Evolutionary conservation across 257 asterid species (phyloP), one percentile per base, ranked within the genome.

Genomic region (Nicotiana otophora): DNA sequence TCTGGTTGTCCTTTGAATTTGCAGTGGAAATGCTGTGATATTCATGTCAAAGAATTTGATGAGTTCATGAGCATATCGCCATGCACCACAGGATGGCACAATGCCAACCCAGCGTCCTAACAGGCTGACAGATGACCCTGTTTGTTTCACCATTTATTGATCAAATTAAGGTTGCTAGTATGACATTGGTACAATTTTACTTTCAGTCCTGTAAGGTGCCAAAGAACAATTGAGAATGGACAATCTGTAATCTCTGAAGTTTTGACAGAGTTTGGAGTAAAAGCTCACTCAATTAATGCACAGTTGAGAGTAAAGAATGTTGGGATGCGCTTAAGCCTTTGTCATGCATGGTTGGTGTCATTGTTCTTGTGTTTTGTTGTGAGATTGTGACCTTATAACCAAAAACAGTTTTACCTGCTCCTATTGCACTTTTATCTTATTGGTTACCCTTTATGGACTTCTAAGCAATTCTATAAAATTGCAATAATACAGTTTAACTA

Each of bases 11-110:
- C 20, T 15, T 42, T 30, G 54, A 48, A 39, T 34, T 86, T 87
- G 87, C 92, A 95, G 98, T 95, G 99, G 99, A 92, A 93, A 85
- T 95, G 99, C 87, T 95, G 99, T 51, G 98, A 95, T 82, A 69
- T 93, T 85, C 95, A 92, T 74, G 99, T 90, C 5, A 92, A 92
- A 88, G 99, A 95, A 86, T 95, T 95, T 33, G 98, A 93, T 0
- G 98, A 95, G 82, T 95, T 95, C 92, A 90, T 95, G 91, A 83
- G 74, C 87, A 93, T 95, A 81, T 89, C 90, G 2, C 96, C 99
- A 5, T 95, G 99, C 84, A 28, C 97, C 23, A 92, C 84, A 88
- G 99, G 99, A 81, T 95, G 99, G 98, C 99, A 95, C 88, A 90
- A 89, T 82, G 91, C 91, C n/a, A 88, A 89, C 75, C 86, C 91